phyloP scores from a whole-genome alignment of 176 grass and related monocot species.

The Rhynchospora breviuscula region DNA sequence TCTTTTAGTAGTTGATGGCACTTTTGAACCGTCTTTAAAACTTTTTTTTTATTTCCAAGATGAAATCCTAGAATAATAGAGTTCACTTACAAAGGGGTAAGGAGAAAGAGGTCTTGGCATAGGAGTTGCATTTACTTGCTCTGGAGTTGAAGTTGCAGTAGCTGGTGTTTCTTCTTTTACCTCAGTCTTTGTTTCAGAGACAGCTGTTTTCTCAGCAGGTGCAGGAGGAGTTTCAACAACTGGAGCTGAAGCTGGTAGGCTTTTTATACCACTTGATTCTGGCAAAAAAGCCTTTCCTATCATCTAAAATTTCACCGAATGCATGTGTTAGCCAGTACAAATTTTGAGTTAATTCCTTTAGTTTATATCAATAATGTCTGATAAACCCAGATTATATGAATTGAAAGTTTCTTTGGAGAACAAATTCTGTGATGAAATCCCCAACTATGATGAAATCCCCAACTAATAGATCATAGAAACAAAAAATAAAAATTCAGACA shows the following conservation, averaged over 20 bases:
- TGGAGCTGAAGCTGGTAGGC: slow-evolving; percentile 37
- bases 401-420: not conserved
- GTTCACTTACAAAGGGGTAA: slow-evolving; percentile 57
- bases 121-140: slow-evolving; percentile 29
- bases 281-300: slow-evolving; percentile 85
- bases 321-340: not conserved
- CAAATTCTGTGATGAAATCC: not conserved
- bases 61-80: slow-evolving; percentile 2
- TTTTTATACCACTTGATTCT: slow-evolving; percentile 39
- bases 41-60: not conserved
- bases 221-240: slow-evolving; percentile 17
- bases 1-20: not conserved
- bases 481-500: not conserved
- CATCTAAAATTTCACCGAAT: slow-evolving; percentile 38
- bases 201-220: slow-evolving; percentile 20
- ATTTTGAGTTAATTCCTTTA: not conserved
- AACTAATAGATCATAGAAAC: not conserved
- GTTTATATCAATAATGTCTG: not conserved
- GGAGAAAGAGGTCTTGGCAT: slow-evolving; percentile 53
- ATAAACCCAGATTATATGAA: not conserved
- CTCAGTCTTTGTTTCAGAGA: slow-evolving; percentile 30
- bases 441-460: not conserved
- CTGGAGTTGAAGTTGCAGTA: slow-evolving; percentile 18
- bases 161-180: slow-evolving; percentile 24
- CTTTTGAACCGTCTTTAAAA: not conserved